phyloP scores from a whole-genome alignment of 164 flowering plant genomes.

The Kalanchoe fedtschenkoi region DNA sequence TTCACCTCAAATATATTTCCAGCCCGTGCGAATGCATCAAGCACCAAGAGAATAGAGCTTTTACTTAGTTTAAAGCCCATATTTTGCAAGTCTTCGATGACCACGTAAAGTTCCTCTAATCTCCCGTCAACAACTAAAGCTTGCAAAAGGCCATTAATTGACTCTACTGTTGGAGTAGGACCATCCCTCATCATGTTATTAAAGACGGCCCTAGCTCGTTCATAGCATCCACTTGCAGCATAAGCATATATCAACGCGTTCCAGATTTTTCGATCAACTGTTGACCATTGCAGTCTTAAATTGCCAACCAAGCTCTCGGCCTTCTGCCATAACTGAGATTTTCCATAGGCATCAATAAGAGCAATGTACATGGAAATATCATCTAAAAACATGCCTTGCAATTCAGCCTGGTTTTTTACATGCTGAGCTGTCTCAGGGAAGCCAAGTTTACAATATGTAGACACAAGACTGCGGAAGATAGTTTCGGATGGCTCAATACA shows the following conservation, averaged over 20 bases:
- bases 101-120: slow-evolving; percentile 77
- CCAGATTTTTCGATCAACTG: slow-evolving; percentile 68
- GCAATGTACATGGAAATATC: slow-evolving; percentile 32
- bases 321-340: slow-evolving; percentile 52
- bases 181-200: slow-evolving; percentile 89
- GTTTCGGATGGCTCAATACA: slow-evolving; percentile 45
- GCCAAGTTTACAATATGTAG: slow-evolving; percentile 53
- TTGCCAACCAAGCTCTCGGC: slow-evolving; percentile 69
- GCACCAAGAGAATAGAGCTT: slow-evolving; percentile 79
- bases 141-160: slow-evolving; percentile 71
- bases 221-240: slow-evolving; percentile 81
- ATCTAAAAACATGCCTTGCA: slow-evolving; percentile 26
- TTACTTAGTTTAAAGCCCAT: slow-evolving; percentile 90
- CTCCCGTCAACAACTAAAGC: slow-evolving; percentile 78
- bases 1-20: slow-evolving; percentile 84
- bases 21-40: slow-evolving; percentile 78
- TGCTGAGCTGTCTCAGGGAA: slow-evolving; percentile 85
- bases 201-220: slow-evolving; percentile 85
- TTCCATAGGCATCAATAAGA: slow-evolving; percentile 68
- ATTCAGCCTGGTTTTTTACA: slow-evolving; percentile 50
- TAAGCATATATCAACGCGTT: slow-evolving; percentile 80
- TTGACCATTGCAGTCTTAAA: slow-evolving; percentile 31
- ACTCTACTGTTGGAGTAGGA: slow-evolving; percentile 74
- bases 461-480: slow-evolving; percentile 35
- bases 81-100: slow-evolving; percentile 86